Evolutionary conservation across 352 stramenopile species (phyloP).

Genomic region (Globisporangium apiculatum): DNA sequence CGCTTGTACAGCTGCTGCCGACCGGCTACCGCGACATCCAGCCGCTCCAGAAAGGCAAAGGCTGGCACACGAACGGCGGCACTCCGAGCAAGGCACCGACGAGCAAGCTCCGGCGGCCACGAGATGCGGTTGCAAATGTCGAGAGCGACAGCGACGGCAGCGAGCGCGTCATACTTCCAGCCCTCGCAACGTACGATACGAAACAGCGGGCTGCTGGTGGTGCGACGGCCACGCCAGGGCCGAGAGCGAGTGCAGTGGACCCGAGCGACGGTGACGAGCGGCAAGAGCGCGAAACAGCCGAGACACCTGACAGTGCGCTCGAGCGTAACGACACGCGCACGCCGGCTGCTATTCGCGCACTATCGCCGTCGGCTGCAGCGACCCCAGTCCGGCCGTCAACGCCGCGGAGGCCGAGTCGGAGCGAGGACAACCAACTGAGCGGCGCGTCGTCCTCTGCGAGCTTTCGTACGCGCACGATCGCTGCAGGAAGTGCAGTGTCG

Average conservation of each 20-base stretch:
- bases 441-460: constrained; percentile 10
- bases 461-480: constrained; percentile 22
- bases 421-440: constrained; percentile 19
- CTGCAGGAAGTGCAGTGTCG: background rate
- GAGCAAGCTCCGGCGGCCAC: constrained; percentile 16
- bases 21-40: constrained; percentile 67
- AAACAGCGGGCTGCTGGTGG: background rate
- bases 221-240: background rate
- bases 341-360: background rate
- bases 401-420: constrained; percentile 13
- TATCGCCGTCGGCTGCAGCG: constrained; percentile 15
- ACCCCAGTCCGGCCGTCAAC: constrained; percentile 18
- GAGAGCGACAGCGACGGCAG: constrained; percentile 1
- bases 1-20: constrained; percentile 49
- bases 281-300: constrained; percentile 5
- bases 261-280: constrained; percentile 7
- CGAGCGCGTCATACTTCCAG: constrained; percentile 44
- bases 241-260: background rate
- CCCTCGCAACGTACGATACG: constrained; percentile 12
- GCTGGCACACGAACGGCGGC: constrained; percentile 54
- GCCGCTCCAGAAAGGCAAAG: constrained; percentile 54
- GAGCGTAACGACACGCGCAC: background rate
- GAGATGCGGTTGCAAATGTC: constrained; percentile 10
- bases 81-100: constrained; percentile 8
- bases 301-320: background rate